Conservation (phyloP, 2,329 filamentous ascomycete genomes). For the Domatiomyces catenatus region DNA sequence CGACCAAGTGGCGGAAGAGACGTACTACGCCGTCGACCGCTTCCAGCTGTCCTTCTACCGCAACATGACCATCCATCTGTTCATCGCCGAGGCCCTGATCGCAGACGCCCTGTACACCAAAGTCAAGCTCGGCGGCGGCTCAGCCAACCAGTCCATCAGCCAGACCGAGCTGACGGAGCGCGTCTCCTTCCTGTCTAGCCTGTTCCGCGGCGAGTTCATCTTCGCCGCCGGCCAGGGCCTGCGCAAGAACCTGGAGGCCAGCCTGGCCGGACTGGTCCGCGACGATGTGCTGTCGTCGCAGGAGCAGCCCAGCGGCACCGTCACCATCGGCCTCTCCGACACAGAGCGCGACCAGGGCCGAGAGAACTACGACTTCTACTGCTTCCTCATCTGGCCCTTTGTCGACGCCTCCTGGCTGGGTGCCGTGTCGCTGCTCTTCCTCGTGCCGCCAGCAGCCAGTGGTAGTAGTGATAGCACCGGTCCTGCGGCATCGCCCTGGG, state of each 20-base stretch:
- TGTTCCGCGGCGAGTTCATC: slow-evolving; percentile 95
- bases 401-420: slow-evolving; percentile 90
- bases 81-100: slow-evolving; percentile 83
- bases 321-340: slow-evolving; percentile 60
- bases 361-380: slow-evolving; percentile 98
- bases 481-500: slow-evolving; percentile 42
- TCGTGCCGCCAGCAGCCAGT: slow-evolving; percentile 52
- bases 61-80: slow-evolving; percentile 98
- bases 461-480: slow-evolving; percentile 28
- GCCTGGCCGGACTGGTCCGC: slow-evolving; percentile 58
- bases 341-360: slow-evolving; percentile 62
- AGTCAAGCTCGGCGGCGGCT: slow-evolving; percentile 81
- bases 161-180: slow-evolving; percentile 61
- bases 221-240: slow-evolving; percentile 72
- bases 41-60: slow-evolving; percentile 97
- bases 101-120: slow-evolving; percentile 79
- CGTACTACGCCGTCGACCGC: slow-evolving; percentile 84
- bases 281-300: slow-evolving; percentile 53
- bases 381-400: slow-evolving; percentile 96
- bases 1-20: slow-evolving; percentile 69
- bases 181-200: slow-evolving; percentile 71
- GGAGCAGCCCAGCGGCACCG: slow-evolving; percentile 31
- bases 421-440: slow-evolving; percentile 70
- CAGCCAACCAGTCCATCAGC: slow-evolving; percentile 60
- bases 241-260: slow-evolving; percentile 62